phyloP scores from a whole-genome alignment of 2,329 filamentous ascomycete genomes.

The Penicillium sp. region DNA sequence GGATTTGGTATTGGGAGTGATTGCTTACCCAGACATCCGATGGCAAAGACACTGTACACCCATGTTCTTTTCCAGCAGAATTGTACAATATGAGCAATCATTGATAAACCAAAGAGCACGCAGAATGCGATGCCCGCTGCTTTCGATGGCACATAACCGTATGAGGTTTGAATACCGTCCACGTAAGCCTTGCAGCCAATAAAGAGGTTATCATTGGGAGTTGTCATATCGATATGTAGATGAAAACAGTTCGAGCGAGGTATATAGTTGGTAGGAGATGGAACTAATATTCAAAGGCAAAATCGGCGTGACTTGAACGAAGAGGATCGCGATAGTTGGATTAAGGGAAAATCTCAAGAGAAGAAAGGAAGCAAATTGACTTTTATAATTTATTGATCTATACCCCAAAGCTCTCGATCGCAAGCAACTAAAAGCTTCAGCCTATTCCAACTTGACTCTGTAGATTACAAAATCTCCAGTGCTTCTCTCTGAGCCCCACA shows the following conservation, averaged over 20 bases:
- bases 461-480: not conserved
- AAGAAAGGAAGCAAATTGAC: not conserved
- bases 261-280: not conserved
- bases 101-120: slow-evolving; percentile 35
- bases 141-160: slow-evolving; percentile 37
- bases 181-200: slow-evolving; percentile 28
- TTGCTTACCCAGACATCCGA: slow-evolving; percentile 38
- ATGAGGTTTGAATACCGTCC: slow-evolving; percentile 24
- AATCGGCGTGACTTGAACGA: not conserved
- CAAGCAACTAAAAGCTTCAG: not conserved
- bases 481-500: not conserved
- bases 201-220: not conserved
- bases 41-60: slow-evolving; percentile 38
- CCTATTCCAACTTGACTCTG: not conserved
- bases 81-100: slow-evolving; percentile 36
- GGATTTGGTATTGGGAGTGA: not conserved
- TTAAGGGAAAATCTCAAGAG: not conserved
- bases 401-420: not conserved
- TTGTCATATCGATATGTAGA: not conserved
- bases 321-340: not conserved
- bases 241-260: not conserved
- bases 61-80: slow-evolving; percentile 37
- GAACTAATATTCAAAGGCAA: not conserved
- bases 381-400: not conserved
- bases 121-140: slow-evolving; percentile 36